Evolutionary conservation across 768 basidiomycete species (phyloP).

Genomic region (Boletus patriciae): DNA sequence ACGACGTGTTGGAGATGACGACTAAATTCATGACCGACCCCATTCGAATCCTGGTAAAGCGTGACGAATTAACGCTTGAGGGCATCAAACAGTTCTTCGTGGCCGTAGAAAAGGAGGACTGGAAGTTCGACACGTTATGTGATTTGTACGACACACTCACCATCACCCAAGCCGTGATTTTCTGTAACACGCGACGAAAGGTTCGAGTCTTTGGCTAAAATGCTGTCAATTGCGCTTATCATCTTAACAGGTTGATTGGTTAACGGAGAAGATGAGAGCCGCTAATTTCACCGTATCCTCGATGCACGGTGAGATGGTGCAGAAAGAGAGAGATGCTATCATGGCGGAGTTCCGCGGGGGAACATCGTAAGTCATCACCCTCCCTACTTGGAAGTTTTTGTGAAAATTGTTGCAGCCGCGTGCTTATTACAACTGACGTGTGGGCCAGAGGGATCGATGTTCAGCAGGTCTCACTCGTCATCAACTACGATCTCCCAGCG

Average conservation of each 20-base stretch:
- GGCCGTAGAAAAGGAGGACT: conserved; percentile 98
- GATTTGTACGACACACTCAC: conserved; percentile 98
- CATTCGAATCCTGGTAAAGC: conserved; percentile 96
- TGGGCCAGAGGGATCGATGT: conserved; percentile 99
- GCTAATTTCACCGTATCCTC: conserved; percentile 98
- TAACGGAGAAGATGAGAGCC: conserved; percentile 98
- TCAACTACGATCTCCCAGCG: conserved; percentile 96
- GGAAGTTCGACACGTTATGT: conserved; percentile 98
- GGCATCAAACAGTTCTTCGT: conserved; percentile 97
- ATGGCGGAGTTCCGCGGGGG: conserved; percentile 97
- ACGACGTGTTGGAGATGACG: conserved; percentile 98
- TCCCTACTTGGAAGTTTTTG: conserved; percentile 5
- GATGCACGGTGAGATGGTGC: conserved; percentile 96
- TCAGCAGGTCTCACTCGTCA: conserved; percentile 95
- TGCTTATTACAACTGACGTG: conserved; percentile 93
- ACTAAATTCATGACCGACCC: conserved; percentile 99
- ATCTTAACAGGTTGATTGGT: conserved; percentile 79
- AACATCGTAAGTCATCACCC: conserved; percentile 63
- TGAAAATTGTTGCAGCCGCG: conserved; percentile 56
- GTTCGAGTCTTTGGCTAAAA: conserved; percentile 40
- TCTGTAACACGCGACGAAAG: conserved; percentile 98
- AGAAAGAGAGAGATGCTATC: conserved; percentile 92
- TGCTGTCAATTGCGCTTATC: conserved; percentile 6
- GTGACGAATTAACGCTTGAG: conserved; percentile 97
- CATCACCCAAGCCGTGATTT: conserved; percentile 98